Evolutionary conservation across 2,329 filamentous ascomycete species (phyloP).

Genomic region (Trichoderma atroviride): DNA sequence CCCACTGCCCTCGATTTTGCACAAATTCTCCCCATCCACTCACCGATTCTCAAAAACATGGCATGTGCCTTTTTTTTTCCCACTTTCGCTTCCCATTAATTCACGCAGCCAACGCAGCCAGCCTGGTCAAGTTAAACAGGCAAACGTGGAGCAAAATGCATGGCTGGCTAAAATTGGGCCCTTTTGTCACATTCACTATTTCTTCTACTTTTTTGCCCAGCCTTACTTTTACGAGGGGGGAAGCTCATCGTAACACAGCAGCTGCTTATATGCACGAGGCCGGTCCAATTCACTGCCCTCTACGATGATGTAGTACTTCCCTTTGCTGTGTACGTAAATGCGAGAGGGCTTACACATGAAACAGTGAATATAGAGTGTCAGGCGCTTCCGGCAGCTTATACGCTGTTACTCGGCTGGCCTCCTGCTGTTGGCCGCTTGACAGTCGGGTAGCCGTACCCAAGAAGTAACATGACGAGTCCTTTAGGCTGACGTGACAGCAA

Average conservation of each 20-base stretch:
- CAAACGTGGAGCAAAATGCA: slow-evolving; percentile 23
- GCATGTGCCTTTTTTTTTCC: neutral
- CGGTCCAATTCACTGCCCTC: neutral
- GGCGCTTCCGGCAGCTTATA: neutral
- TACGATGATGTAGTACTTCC: neutral
- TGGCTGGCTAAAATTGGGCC: slow-evolving; percentile 6
- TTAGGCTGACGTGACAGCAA: slow-evolving; percentile 12
- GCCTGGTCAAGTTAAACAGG: neutral
- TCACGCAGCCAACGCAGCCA: slow-evolving; percentile 1
- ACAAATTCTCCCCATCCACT: neutral
- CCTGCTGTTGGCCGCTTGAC: neutral
- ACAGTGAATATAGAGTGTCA: neutral
- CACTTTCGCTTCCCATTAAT: neutral
- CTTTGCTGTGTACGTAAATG: neutral
- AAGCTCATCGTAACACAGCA: neutral
- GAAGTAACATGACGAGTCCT: neutral
- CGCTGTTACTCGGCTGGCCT: neutral
- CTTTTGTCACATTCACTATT: neutral
- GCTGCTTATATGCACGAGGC: neutral
- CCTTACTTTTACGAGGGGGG: neutral
- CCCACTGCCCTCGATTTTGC: neutral
- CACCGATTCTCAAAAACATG: neutral
- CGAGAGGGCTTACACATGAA: neutral
- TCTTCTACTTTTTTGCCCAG: slow-evolving; percentile 31
- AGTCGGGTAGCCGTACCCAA: neutral